Conservation (phyloP, 345 rosid genomes). For the Syzygium aromaticum region DNA sequence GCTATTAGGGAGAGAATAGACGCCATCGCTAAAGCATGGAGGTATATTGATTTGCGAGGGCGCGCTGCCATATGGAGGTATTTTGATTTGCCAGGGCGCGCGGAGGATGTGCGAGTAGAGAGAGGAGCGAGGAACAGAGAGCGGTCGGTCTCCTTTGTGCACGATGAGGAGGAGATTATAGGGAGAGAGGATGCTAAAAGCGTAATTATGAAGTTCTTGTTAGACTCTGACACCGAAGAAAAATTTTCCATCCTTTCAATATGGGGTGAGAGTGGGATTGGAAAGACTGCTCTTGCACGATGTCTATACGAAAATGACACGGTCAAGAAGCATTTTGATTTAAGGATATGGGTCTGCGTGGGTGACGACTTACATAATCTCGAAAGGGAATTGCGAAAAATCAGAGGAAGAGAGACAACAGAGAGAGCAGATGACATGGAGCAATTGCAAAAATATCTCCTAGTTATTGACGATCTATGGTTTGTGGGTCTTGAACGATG, state of each 20-base stretch:
- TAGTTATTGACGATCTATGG: too few species aligned
- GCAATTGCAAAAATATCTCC: too few species aligned
- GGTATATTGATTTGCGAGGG: background rate
- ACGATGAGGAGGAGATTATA: too few species aligned
- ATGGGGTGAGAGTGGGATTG: fast-evolving
- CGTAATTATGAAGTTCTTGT: too few species aligned
- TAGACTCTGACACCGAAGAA: fast-evolving
- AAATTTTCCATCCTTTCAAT: fast-evolving
- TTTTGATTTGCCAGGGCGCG: background rate
- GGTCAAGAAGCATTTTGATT: too few species aligned
- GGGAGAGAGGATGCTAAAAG: too few species aligned
- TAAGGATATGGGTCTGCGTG: too few species aligned
- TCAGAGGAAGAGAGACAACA: too few species aligned
- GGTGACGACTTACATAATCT: fast-evolving
- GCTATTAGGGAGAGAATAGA: background rate
- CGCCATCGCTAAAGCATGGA: background rate
- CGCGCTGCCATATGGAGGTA: background rate
- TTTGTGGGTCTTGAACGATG: fast-evolving
- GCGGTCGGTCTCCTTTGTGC: background rate
- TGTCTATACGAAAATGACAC: background rate
- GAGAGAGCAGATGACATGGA: too few species aligned
- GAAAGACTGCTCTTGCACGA: too few species aligned
- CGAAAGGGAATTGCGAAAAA: too few species aligned
- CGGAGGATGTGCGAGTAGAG: background rate
- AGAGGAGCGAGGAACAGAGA: background rate